Percentiles rank a stretch among this genome's conserved stretches.
phyloP scores from a whole-genome alignment of 495 filamentous ascomycete species.

The Annulohypoxylon moriforme region DNA sequence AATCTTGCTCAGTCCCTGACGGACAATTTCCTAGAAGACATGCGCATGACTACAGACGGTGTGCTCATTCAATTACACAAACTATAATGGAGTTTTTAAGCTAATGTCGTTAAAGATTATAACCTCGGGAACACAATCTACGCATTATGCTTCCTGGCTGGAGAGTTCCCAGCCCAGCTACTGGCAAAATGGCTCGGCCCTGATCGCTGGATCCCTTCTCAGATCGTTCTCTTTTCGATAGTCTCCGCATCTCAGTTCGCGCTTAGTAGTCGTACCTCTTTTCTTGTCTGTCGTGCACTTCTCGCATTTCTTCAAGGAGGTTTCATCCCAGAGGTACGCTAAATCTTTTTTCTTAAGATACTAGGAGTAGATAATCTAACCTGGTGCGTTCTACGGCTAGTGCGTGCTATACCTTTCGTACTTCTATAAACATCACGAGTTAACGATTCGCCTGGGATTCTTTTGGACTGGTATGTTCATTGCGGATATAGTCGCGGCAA shows the following conservation, averaged over 20 bases:
- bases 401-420: slow-evolving; percentile 76
- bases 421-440: slow-evolving; percentile 77
- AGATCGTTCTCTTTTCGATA: slow-evolving; percentile 82
- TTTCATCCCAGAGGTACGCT: slow-evolving; percentile 64
- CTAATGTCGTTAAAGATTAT: slow-evolving; percentile 61
- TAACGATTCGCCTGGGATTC: slow-evolving; percentile 63
- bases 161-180: slow-evolving; percentile 81
- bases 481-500: slow-evolving; percentile 73
- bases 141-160: slow-evolving; percentile 72
- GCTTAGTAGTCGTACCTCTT: slow-evolving; percentile 68
- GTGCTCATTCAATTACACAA: not conserved
- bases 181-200: slow-evolving; percentile 82
- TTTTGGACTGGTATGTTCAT: slow-evolving; percentile 75
- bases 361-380: not conserved
- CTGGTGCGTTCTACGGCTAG: slow-evolving; percentile 14
- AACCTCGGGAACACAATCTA: slow-evolving; percentile 83
- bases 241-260: slow-evolving; percentile 76
- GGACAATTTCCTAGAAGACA: slow-evolving; percentile 54
- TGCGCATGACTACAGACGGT: slow-evolving; percentile 54
- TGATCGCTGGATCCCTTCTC: slow-evolving; percentile 85
- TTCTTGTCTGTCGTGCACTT: slow-evolving; percentile 71
- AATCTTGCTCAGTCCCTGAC: slow-evolving; percentile 63
- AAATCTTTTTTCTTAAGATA: too few relatives aligned
- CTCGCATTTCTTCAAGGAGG: slow-evolving; percentile 82
- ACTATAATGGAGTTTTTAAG: not conserved